Evolutionary conservation across 164 flowering plant genomes (phyloP).

Genomic region (Stephania cephalantha): DNA sequence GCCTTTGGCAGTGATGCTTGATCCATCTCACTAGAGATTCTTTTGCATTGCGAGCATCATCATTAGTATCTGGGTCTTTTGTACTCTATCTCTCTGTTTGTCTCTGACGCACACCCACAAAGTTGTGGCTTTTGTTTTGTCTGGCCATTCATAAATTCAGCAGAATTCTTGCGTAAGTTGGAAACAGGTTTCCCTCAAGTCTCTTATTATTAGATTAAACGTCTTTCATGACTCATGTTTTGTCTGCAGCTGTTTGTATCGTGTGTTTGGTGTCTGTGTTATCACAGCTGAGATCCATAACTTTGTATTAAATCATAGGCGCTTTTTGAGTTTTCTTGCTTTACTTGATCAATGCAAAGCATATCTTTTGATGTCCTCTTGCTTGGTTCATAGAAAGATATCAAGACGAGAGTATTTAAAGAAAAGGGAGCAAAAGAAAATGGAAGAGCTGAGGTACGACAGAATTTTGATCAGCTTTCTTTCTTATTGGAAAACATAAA

Average conservation of each 20-base stretch:
- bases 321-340: background rate
- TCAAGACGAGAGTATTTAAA: constrained; percentile 91
- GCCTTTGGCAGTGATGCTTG: too few relatives aligned
- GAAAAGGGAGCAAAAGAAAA: constrained; percentile 94
- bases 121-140: too few relatives aligned
- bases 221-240: background rate
- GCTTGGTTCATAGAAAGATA: constrained; percentile 49
- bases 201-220: background rate
- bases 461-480: background rate
- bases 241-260: background rate
- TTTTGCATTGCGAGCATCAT: too few relatives aligned
- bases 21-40: too few relatives aligned
- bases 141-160: too few relatives aligned
- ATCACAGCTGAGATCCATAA: background rate
- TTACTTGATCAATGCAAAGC: background rate
- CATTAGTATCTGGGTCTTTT: too few relatives aligned
- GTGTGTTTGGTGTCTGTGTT: background rate
- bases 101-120: too few relatives aligned
- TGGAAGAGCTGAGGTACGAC: constrained; percentile 76
- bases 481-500: background rate
- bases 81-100: too few relatives aligned
- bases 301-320: background rate
- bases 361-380: constrained; percentile 6
- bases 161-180: too few relatives aligned
- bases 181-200: too few relatives aligned